These are phyloP conservation scores for Capniomyces stellatus DNA, from an alignment of 371 early-diverging fungal species.

Conservation along the genomic window DNA sequence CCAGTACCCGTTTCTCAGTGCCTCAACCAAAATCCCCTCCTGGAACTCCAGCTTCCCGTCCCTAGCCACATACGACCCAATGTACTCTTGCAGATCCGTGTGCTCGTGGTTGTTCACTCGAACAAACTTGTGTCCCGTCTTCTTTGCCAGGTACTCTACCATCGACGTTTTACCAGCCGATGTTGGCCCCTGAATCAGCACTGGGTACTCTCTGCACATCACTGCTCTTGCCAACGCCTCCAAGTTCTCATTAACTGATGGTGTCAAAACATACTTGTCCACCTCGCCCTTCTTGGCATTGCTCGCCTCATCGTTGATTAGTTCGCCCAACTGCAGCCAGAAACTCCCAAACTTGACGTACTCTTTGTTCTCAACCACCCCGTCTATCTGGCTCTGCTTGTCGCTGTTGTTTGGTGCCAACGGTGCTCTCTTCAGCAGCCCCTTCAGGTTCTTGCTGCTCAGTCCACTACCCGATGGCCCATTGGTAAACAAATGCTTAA, in stretches of 20 bases:
- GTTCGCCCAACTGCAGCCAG: constrained; percentile 60
- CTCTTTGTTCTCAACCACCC: too few species aligned
- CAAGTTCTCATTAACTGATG: constrained; percentile 70
- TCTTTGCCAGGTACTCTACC: constrained; percentile 92
- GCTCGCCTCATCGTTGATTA: constrained; percentile 2
- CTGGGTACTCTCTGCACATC: constrained; percentile 78
- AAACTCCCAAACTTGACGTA: constrained; percentile 66
- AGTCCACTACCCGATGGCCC: constrained; percentile 7
- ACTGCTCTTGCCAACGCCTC: constrained; percentile 82
- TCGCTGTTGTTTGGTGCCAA: neutral
- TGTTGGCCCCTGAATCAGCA: constrained; percentile 99
- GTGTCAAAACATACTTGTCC: constrained; percentile 68
- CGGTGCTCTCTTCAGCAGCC: neutral
- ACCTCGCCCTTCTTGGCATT: constrained; percentile 25
- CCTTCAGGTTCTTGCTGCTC: neutral
- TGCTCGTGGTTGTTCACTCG: constrained; percentile 99
- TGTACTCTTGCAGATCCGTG: constrained; percentile 97
- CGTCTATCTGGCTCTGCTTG: neutral
- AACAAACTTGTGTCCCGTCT: constrained; percentile 84
- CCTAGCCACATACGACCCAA: constrained; percentile 77
- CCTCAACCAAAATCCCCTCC: constrained; percentile 93
- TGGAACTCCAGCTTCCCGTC: constrained; percentile 82
- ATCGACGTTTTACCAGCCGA: constrained; percentile 99
- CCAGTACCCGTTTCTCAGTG: constrained; percentile 96
- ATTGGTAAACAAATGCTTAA: constrained; percentile 41